phyloP scores from a whole-genome alignment of 116 monocot genomes.

The Dioscorea cayenensis region DNA sequence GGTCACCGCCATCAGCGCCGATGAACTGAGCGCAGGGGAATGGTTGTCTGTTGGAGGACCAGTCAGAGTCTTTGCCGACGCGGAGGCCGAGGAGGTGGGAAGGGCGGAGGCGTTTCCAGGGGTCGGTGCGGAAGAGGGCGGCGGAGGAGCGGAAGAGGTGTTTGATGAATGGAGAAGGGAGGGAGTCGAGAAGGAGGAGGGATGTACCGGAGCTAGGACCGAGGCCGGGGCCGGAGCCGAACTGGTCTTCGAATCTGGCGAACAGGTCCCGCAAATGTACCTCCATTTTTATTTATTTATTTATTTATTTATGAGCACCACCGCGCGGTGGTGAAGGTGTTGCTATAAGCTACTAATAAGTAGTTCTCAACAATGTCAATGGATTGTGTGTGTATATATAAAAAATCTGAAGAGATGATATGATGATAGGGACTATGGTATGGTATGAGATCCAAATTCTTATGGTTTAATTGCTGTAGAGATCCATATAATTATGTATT shows the following conservation, averaged over 20 bases:
- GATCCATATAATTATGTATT: too few species aligned
- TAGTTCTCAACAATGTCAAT: too few species aligned
- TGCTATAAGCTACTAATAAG: too few species aligned
- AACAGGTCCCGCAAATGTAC: constrained; percentile 42
- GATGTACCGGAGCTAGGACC: constrained; percentile 42
- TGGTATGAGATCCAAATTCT: too few species aligned
- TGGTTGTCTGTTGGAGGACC: constrained; percentile 32
- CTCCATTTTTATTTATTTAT: constrained; percentile 22
- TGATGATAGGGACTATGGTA: too few species aligned
- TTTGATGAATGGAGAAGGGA: constrained; percentile 32
- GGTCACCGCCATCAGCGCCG: constrained; percentile 55
- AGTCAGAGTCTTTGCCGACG: constrained; percentile 50
- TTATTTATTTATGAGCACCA: background rate
- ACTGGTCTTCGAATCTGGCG: constrained; percentile 43
- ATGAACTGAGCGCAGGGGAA: constrained; percentile 53
- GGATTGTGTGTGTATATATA: too few species aligned
- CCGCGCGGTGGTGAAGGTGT: background rate
- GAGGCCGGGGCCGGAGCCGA: constrained; percentile 41
- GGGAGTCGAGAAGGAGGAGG: constrained; percentile 27
- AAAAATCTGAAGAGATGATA: too few species aligned
- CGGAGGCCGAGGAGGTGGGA: constrained; percentile 38
- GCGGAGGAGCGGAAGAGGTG: constrained; percentile 43
- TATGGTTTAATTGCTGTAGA: too few species aligned
- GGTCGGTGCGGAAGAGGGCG: constrained; percentile 54
- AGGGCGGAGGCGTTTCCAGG: constrained; percentile 51